A percentile compares a stretch with the other conserved stretches of the same genome.
Evolutionary conservation across 1,139 yeast genomes (phyloP).

Genomic region (Lipomyces yarrowii): DNA sequence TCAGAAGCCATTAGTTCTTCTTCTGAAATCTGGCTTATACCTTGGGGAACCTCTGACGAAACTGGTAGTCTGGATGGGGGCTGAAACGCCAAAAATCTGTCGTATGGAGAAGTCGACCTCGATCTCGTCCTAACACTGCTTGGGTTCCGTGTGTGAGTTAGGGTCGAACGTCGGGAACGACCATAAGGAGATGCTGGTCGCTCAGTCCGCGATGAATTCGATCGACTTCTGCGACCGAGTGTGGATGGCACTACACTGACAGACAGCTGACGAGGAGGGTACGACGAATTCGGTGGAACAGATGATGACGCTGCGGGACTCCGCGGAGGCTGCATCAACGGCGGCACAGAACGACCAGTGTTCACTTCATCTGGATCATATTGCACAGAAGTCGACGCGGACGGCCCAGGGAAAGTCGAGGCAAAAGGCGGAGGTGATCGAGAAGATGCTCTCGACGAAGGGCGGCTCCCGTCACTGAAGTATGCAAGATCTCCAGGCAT

Average conservation of each 20-base stretch:
- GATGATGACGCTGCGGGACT: background rate
- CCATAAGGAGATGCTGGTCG: constrained; percentile 1
- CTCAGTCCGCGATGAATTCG: background rate
- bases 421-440: background rate
- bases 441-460: constrained; percentile 1
- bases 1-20: constrained; percentile 14
- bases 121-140: constrained; percentile 12
- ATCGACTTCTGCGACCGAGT: background rate
- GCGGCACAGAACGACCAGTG: background rate
- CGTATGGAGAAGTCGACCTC: constrained; percentile 28
- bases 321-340: background rate
- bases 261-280: background rate
- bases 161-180: background rate
- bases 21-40: constrained; percentile 12
- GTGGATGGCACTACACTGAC: background rate
- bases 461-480: constrained; percentile 11
- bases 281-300: background rate
- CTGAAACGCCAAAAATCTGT: constrained; percentile 25
- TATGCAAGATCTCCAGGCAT: constrained; percentile 6
- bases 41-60: constrained; percentile 7
- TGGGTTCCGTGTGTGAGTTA: background rate
- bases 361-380: background rate
- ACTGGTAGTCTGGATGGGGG: constrained; percentile 11
- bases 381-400: background rate
- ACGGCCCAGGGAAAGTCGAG: background rate